phyloP scores from a whole-genome alignment of 2,329 filamentous ascomycete species.

The Hypoxylon rubiginosum region DNA sequence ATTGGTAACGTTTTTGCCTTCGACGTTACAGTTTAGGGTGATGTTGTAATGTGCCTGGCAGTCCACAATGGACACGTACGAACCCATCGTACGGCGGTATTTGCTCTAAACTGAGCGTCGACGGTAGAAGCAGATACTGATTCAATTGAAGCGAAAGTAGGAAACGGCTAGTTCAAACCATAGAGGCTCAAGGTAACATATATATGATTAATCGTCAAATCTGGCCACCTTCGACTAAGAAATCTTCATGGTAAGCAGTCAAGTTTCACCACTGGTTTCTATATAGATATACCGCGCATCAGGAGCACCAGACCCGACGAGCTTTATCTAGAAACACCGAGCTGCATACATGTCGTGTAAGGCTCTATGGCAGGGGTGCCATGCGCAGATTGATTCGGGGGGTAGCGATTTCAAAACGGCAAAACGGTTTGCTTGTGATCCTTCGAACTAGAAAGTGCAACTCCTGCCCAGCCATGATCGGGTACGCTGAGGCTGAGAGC shows the following conservation, averaged over 20 bases:
- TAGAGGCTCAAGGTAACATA: not conserved
- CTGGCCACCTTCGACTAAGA: not conserved
- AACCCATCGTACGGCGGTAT: slow-evolving; percentile 37
- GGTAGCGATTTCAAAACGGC: slow-evolving; percentile 6
- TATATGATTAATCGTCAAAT: slow-evolving; percentile 5
- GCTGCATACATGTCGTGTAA: slow-evolving; percentile 20
- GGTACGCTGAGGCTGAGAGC: slow-evolving; percentile 23
- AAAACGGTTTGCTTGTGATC: slow-evolving; percentile 13
- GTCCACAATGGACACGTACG: slow-evolving; percentile 39
- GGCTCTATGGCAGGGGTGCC: slow-evolving; percentile 16
- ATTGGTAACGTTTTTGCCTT: slow-evolving; percentile 7
- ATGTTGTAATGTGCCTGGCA: slow-evolving; percentile 40
- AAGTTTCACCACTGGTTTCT: slow-evolving; percentile 1
- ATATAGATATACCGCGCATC: not conserved
- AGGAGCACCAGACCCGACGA: slow-evolving; percentile 5
- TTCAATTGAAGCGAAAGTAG: not conserved
- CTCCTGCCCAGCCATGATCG: slow-evolving; percentile 3
- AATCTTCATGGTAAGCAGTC: not conserved
- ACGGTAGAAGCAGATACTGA: not conserved
- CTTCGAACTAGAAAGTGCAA: slow-evolving; percentile 11
- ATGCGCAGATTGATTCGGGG: slow-evolving; percentile 6
- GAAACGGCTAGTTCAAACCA: not conserved
- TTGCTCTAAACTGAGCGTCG: not conserved
- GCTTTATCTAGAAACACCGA: slow-evolving; percentile 19
- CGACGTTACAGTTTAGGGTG: slow-evolving; percentile 35